Base-by-base conservation (phyloP, 179 eudicot genomes). In the Spergularia azorica region DNA sequence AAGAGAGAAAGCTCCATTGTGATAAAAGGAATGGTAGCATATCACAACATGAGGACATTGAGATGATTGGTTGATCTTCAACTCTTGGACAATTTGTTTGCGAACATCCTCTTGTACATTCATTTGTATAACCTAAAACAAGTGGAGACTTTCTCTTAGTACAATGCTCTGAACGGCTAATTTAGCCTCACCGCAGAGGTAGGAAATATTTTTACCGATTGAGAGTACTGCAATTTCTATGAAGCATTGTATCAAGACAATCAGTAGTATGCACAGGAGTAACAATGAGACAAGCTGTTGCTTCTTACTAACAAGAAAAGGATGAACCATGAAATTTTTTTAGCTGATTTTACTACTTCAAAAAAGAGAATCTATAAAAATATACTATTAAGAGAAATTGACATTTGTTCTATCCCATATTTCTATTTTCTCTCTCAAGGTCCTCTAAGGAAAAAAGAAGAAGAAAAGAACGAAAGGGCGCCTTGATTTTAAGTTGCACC, bases 71-170 rank as follows among this genome's bases (percentile, higher is more conserved):
- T 95, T 95, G 62, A 95, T 95, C 84, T 93, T 95, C 82, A 95
- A 87, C 88, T 95, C 98, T 83, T 95, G 98, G 81, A 93, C 98
- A 76, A 95, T 95, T 81, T 95, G 98, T 80, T 90, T 93, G 55
- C 97, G 96, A 67, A 89, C 90, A 75, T 95, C 98, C 81, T 95
- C 98, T 82, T 95, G 98, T 85, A 95, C 88, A 76, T 88, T 95
- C 98, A 95, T 93, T 88, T 89, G 98, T 75, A 95, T 95, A 59
- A 90, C 98, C 97, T 95, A 90, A 54, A 60, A 77, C 59, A 73
- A 38, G 82, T 56, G 58, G 43, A 76, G 54, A 18, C 70, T 43
- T 56, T 21, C 70, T 10, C 21, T 78, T 72, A 73, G 7, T 36
- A 36, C 74, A 63, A 71, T 20, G 43, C 50, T 17, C n/a, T 63